Percentiles rank a stretch among this genome's conserved stretches.
These are phyloP conservation scores for Austropuccinia psidii DNA, from an alignment of 1,284 basidiomycete genomes.

Conservation along the genomic window DNA sequence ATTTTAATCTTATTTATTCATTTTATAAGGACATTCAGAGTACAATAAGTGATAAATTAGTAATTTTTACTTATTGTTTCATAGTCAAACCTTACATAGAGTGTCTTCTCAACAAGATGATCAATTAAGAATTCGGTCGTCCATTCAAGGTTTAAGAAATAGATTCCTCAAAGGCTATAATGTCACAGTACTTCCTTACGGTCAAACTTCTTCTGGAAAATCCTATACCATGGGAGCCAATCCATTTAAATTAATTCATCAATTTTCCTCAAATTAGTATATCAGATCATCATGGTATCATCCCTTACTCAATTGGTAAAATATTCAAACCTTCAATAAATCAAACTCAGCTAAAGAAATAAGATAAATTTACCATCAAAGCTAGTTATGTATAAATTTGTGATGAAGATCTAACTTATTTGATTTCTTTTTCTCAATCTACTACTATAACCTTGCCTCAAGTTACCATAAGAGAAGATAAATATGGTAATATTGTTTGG, in stretches of 20 bases:
- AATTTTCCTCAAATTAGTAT: background rate
- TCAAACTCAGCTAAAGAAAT: constrained; percentile 48
- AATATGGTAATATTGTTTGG: constrained; percentile 94
- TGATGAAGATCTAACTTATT: constrained; percentile 61
- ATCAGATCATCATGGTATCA: constrained; percentile 59
- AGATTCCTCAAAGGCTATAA: constrained; percentile 94
- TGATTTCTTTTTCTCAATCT: constrained; percentile 19
- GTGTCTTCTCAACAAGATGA: constrained; percentile 74
- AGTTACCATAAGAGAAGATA: constrained; percentile 92
- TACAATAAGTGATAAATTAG: too few relatives aligned
- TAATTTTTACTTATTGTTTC: too few relatives aligned
- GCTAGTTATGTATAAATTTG: constrained; percentile 93
- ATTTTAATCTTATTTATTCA: too few relatives aligned
- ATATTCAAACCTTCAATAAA: constrained; percentile 73
- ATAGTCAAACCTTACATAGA: too few relatives aligned
- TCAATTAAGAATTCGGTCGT: constrained; percentile 77
- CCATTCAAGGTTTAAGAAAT: constrained; percentile 74
- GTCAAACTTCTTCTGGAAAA: constrained; percentile 94
- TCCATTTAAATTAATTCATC: constrained; percentile 54
- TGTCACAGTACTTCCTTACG: constrained; percentile 94
- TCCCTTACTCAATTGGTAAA: constrained; percentile 83
- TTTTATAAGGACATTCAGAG: too few relatives aligned
- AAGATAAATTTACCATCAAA: constrained; percentile 56
- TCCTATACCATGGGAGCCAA: constrained; percentile 80
- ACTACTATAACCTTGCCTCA: constrained; percentile 54